Conservation (phyloP, 208 protist genomes). For the Naegleria gruberi region DNA sequence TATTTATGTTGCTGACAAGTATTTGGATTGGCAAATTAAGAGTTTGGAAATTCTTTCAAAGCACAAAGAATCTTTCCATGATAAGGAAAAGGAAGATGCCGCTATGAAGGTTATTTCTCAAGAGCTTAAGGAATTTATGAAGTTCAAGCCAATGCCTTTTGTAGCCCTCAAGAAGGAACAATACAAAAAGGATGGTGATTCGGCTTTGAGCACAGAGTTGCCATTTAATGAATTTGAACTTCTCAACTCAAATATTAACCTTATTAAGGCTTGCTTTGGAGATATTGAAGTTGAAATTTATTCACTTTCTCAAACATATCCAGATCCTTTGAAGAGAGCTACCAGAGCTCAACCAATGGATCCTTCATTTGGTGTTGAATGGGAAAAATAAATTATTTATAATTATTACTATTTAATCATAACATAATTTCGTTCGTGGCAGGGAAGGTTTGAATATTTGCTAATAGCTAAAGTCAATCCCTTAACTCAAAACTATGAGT, state of each 20-base stretch:
- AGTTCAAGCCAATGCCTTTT: not conserved
- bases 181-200: not conserved
- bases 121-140: not conserved
- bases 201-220: not conserved
- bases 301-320: not conserved
- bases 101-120: not conserved
- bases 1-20: not conserved
- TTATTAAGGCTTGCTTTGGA: not conserved
- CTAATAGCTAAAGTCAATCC: too few relatives aligned
- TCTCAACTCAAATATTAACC: not conserved
- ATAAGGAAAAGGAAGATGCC: not conserved
- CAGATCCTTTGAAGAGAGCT: not conserved
- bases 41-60: not conserved
- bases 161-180: not conserved
- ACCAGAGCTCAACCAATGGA: not conserved
- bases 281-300: not conserved
- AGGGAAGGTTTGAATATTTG: too few relatives aligned
- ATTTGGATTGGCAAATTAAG: not conserved
- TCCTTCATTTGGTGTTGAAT: not conserved
- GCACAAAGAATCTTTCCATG: not conserved
- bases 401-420: too few relatives aligned
- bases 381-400: not conserved
- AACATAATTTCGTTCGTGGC: too few relatives aligned
- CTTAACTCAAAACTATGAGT: too few relatives aligned
- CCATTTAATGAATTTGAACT: conserved; percentile 6